Evolutionary conservation across 805 yeast genomes (phyloP), one percentile per base, ranked within the genome.

Genomic region (Tetrapisispora nanseiensis): DNA sequence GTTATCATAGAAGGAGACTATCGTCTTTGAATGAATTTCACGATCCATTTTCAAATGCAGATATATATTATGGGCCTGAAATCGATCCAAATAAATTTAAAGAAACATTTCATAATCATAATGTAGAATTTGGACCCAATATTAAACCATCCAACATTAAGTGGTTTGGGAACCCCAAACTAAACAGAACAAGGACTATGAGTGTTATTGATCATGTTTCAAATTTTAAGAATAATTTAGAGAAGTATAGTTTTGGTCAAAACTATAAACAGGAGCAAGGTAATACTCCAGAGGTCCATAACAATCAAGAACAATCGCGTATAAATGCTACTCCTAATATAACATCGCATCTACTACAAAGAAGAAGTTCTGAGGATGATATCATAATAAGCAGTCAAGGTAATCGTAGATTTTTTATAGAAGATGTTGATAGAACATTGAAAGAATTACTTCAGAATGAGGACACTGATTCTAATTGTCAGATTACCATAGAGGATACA

Each of bases 391-490:
- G 60, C 6, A 64, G 66, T 33, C 54, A 59, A 39, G 66, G 71
- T 19, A 66, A 62, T 20, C 57, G 68, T 37, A 44, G 57, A 54
- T 85, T 83, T 56, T 77, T 81, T 55, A 83, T 87, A 46, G 70
- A 75, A 49, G 82, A 86, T 58, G 84, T 89, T 21, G 82, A 85
- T 52, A 62, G 72, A 26, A 85, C 95, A 1, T 66, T 87, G 40
- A 65, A 74, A 8, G 81, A 82, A 48, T 68, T 89, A 34, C 66
- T 87, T 44, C 72, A 70, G 24, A 76, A 74, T 50, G 95, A 87
- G 59, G 96, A 87, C 57, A 86, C 95, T 2, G 95, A 89, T 62
- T 70, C 71, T 41, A 81, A 89, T 58, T 79, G 64, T 59, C 96
- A 89, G 61, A 87, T 84, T 56, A 84, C 95, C 7, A 78, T 84